Evolutionary conservation across 345 rosid species (phyloP).

Genomic region (Populus nigra): DNA sequence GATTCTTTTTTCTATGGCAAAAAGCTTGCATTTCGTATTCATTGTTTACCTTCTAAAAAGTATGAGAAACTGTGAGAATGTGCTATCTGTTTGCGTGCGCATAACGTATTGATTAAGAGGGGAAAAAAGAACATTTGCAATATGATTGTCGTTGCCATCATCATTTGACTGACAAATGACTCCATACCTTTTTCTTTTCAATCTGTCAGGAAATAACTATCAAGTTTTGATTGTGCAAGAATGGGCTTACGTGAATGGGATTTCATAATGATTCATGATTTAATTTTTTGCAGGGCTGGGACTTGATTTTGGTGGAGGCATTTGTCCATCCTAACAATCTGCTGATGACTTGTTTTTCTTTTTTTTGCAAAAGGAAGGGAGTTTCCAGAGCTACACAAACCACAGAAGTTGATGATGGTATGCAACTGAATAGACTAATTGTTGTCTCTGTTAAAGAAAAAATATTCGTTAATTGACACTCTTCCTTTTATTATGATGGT

Average conservation of each 20-base stretch:
- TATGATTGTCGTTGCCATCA: neutral
- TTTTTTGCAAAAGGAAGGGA: conserved; percentile 29
- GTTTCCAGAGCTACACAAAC: conserved; percentile 14
- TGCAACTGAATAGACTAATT: conserved; percentile 3
- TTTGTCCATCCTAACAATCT: conserved; percentile 1
- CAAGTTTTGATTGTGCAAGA: neutral
- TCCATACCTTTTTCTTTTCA: neutral
- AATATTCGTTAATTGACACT: neutral
- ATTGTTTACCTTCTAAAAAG: too few relatives aligned
- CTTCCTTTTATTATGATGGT: neutral
- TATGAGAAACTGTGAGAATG: too few relatives aligned
- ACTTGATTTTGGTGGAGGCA: conserved; percentile 9
- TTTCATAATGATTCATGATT: conserved; percentile 7
- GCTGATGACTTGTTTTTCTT: conserved; percentile 43
- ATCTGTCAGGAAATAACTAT: neutral
- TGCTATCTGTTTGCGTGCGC: neutral
- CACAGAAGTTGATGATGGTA: conserved; percentile 50
- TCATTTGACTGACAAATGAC: neutral
- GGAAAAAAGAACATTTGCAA: neutral
- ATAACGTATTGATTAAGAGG: neutral
- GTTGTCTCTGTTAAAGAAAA: neutral
- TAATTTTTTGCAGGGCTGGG: conserved; percentile 10
- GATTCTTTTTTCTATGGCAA: too few relatives aligned
- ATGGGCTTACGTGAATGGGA: neutral
- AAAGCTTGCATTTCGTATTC: too few relatives aligned